Conservation (phyloP, 768 basidiomycete genomes). For the Tremella yokohamensis region DNA sequence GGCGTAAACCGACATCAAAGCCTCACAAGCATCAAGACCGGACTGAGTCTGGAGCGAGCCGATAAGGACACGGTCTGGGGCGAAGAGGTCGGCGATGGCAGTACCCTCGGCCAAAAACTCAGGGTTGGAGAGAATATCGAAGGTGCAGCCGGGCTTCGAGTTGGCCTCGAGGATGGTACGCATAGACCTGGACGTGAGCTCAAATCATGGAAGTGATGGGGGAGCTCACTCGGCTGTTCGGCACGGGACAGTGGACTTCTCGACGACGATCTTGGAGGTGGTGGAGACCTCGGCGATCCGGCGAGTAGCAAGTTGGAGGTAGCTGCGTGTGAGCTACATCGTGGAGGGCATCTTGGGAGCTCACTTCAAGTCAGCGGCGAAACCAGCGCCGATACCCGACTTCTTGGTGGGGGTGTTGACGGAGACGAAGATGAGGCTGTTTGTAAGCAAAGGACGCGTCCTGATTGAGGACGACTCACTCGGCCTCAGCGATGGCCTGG, state of each 20-base stretch:
- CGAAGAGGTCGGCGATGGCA: conserved; percentile 81
- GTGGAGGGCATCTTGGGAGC: conserved; percentile 42
- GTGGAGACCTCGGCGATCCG: conserved; percentile 88
- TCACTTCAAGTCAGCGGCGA: conserved; percentile 96
- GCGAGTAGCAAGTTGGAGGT: conserved; percentile 94
- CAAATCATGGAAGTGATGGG: background rate
- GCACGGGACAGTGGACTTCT: conserved; percentile 98
- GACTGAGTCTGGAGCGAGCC: conserved; percentile 87
- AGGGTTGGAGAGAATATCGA: conserved; percentile 98
- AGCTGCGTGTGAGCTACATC: conserved; percentile 59
- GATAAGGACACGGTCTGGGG: conserved; percentile 92
- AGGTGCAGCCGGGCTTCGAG: conserved; percentile 81
- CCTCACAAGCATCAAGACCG: conserved; percentile 73
- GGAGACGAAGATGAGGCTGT: conserved; percentile 83
- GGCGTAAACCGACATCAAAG: conserved; percentile 76
- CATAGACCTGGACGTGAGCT: conserved; percentile 62
- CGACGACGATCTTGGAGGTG: conserved; percentile 94
- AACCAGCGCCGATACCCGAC: conserved; percentile 93
- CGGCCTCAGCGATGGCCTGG: conserved; percentile 85
- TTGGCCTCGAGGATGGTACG: conserved; percentile 98
- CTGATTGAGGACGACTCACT: conserved; percentile 51
- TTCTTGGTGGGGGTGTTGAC: conserved; percentile 99
- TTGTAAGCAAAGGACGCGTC: conserved; percentile 11
- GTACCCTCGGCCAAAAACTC: conserved; percentile 98
- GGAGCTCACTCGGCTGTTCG: conserved; percentile 73